Evolutionary conservation across 2,329 filamentous ascomycete species (phyloP), one percentile per base, ranked within the genome.

Genomic region (Colletotrichum sp.): DNA sequence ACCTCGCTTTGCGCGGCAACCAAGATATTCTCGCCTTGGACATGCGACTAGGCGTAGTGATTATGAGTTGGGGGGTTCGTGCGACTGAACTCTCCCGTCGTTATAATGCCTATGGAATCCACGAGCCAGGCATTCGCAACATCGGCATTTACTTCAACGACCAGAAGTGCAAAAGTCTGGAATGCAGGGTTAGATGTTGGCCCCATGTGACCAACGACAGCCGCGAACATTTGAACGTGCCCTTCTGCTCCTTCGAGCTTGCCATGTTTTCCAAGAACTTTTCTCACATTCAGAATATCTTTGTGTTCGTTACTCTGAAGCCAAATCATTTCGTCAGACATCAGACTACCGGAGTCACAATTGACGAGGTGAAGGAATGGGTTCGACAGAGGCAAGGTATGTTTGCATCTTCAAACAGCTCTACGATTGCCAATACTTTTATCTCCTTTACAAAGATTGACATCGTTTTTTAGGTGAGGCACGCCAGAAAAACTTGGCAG

Each of bases 21-120:
- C 44, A 52, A n/a, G 68, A 70, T 15, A n/a, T 70, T n/a, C 16
- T 70, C 7, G 68, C 62, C 36, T 7, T 70, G 26, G 62, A 15
- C 34, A 6, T 70, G 26, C 8, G 13, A 21, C 12, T 32, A 15
- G 24, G 8, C 36, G 3, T 36, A 7, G 32, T 12, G 16, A 5
- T 2, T 3, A 34, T 18, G 10, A 3, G 3, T 1, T 52, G 44
- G 44, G n/a, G 3, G 9, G 0, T 2, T 21, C 44, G n/a, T 52
- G 44, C 44, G 9, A 52, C 3, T 15, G 39, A 13, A 5, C 34
- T 21, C 5, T 9, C 10, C 4, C 16, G 30, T n/a, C 59, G 8
- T 2, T 3, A 13, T 16, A 34, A 36, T 30, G 18, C 18, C 15
- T 21, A 34, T 15, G 59, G 59, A 5, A 36, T 62, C 5, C 10